Base-by-base conservation (phyloP, 192 early-diverging fungal genomes). In the Fimicolochytrium jonesii region DNA sequence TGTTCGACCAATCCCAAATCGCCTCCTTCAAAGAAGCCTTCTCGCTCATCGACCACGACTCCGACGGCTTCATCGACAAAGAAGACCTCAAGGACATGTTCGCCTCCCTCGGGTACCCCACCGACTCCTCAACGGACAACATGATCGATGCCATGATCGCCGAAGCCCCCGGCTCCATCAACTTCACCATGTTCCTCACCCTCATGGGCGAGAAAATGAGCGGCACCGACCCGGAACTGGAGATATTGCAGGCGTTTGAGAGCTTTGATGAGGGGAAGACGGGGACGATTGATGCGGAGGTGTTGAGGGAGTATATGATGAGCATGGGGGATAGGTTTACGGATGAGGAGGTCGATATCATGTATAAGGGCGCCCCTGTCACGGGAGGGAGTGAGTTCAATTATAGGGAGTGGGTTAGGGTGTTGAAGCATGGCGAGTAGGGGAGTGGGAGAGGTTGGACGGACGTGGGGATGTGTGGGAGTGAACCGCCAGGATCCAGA, bases 11-110 rank as follows among this genome's bases (percentile, higher is more conserved):
- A 56, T 81, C 89, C 56, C 94, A 97, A 70, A 94, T 98, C 52
- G 88, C 87, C 37, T 92, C 97, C 67, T 93, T 97, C 79, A 95
- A 94, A 66, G 93, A 98, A 69, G 92, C 92, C 32, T 98, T 98
- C 76, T 88, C 86, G 18, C 89, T 97, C 61, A 92, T 97, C 67
- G 95, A 96, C 69, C 87, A 93, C 73, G 91, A 97, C 67, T 81
- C 78, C 1, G 93, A 98, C 75, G 92, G 88, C 11, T 89, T 94
- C 56, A 77, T 98, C 23, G 92, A 94, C 80, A 83, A 82, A 34
- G 93, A 95, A 36, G 95, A 96, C 77, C 72, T 98, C 44, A 88
- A 92, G 69, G 90, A 93, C 67, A 90, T 91, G 80, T 81, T 93
- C 34, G 76, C 83, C 44, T 88, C 86, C 28, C 70, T 95, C 33